Evolutionary conservation across 2,329 filamentous ascomycete genomes (phyloP).

Genomic region (Exserohilum turcica): DNA sequence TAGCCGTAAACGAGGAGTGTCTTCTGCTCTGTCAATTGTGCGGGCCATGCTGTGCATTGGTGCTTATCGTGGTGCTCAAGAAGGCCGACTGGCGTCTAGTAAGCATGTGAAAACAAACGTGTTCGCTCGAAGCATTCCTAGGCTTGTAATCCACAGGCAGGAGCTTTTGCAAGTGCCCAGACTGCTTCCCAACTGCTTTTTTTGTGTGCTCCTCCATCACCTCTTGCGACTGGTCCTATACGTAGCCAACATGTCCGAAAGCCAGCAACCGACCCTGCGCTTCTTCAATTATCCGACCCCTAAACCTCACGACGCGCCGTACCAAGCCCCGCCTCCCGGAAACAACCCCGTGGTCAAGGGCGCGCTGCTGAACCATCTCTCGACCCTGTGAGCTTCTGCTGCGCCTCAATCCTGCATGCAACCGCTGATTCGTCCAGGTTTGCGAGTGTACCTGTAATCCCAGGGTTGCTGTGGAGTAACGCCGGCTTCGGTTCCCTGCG

Average conservation of each 20-base stretch:
- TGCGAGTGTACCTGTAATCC: constrained; percentile 63
- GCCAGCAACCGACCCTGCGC: constrained; percentile 19
- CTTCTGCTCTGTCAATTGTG: not conserved
- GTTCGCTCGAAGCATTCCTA: constrained; percentile 4
- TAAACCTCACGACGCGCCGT: constrained; percentile 39
- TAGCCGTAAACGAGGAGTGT: not conserved
- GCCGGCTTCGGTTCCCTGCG: constrained; percentile 67
- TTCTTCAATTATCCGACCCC: constrained; percentile 47
- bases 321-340: constrained; percentile 40
- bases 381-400: constrained; percentile 59
- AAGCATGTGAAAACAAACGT: constrained; percentile 6
- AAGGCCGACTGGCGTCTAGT: constrained; percentile 1
- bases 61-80: not conserved
- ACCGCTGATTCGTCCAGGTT: constrained; percentile 54
- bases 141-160: not conserved
- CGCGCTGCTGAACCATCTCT: constrained; percentile 64
- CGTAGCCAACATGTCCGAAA: constrained; percentile 30
- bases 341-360: constrained; percentile 75
- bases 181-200: no score
- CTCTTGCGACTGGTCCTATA: not conserved
- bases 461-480: constrained; percentile 72
- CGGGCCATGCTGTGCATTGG: not conserved
- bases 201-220: not conserved
- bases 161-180: not conserved
- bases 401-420: constrained; percentile 10